Evolutionary conservation across 306 rosid species (phyloP), one percentile per base, ranked within the genome.

Genomic region (Citrullus amarus): DNA sequence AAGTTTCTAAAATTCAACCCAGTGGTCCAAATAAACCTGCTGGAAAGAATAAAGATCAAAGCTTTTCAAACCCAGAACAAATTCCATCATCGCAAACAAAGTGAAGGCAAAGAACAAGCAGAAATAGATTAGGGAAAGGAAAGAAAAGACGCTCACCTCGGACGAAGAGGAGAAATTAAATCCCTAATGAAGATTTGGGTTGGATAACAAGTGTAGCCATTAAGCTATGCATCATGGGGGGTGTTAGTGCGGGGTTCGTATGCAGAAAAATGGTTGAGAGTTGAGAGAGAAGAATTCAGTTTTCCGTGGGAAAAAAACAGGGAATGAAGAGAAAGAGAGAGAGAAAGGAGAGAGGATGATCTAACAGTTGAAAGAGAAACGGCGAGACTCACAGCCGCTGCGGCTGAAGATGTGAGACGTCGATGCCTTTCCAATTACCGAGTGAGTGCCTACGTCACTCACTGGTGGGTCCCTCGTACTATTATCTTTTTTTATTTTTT

Each of bases 1-100:
- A 71, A 30, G 76, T 28, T 71, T 46, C 76, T 71, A 71, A 71
- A 30, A 50, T 15, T 53, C 58, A 69, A 69, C 55, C 75, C 58
- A 46, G 57, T 22, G 32, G 57, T 48, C 76, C 39, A 14, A 71
- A 71, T 8, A 7, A 53, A 32, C 78, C 78, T 73, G 78, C 28
- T 48, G 1, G 61, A 73, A 8, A 32, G 75, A 46, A 71, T 3
- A 48, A 32, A 73, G 44, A 51, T 73, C 61, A 34, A 30, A 32
- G 30, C 46, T 9, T 9, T 51, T 10, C 48, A 51, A 74, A 32
- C 7, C 48, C 48, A 53, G 10, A 5, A 32, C 78, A 53, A 32
- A 53, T 16, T 34, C 16, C 50, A 74, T 53, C 15, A 12, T 8
- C 28, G 75, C 54, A 22, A 50, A 22, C 30, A 43, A 17, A n/a